Evolutionary conservation across 2,329 filamentous ascomycete genomes (phyloP).

Genomic region (Alternaria panax): DNA sequence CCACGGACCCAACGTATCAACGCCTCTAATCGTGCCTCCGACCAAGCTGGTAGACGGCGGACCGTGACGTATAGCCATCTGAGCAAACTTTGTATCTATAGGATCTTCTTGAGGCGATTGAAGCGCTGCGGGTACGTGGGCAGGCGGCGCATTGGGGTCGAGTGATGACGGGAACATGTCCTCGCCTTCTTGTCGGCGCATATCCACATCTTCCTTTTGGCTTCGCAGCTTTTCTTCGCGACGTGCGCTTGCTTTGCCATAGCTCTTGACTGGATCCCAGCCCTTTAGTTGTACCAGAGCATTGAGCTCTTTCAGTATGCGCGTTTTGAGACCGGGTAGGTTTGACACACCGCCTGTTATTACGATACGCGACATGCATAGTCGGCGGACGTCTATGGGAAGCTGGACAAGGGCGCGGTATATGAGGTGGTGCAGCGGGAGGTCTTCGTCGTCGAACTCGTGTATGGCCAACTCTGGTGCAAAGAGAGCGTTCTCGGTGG

Average conservation of each 20-base stretch:
- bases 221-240: conserved; percentile 39
- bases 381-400: conserved; percentile 79
- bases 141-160: conserved; percentile 13
- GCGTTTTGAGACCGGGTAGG: conserved; percentile 78
- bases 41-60: conserved; percentile 48
- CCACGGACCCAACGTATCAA: conserved; percentile 77
- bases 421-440: conserved; percentile 76
- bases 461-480: conserved; percentile 58
- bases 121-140: conserved; percentile 49
- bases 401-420: conserved; percentile 78
- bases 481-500: conserved; percentile 79
- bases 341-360: conserved; percentile 83
- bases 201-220: conserved; percentile 32
- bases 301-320: conserved; percentile 78
- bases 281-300: conserved; percentile 71
- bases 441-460: conserved; percentile 86
- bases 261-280: conserved; percentile 80
- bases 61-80: conserved; percentile 55
- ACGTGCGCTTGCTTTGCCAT: conserved; percentile 61
- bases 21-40: conserved; percentile 68
- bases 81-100: conserved; percentile 65
- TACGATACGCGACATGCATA: conserved; percentile 88
- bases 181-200: conserved; percentile 29
- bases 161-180: conserved; percentile 34
- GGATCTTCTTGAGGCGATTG: conserved; percentile 61